Evolutionary conservation across 2,329 filamentous ascomycete genomes (phyloP).

Genomic region (Colletotrichum liriopes): DNA sequence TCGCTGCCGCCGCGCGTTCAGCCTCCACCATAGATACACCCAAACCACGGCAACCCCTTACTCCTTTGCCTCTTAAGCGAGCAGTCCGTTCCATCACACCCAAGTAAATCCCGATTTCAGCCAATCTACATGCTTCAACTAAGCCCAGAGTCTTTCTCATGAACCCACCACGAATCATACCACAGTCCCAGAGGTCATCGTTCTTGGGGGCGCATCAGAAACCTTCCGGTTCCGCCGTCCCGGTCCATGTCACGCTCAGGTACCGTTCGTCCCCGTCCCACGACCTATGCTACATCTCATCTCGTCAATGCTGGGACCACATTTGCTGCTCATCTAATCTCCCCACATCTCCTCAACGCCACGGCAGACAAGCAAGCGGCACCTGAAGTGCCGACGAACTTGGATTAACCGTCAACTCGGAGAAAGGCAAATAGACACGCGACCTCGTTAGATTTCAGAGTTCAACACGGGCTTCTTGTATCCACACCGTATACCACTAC

Average conservation of each 20-base stretch:
- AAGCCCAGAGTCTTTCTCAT: neutral
- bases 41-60: conserved; percentile 8
- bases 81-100: neutral
- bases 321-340: neutral
- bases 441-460: neutral
- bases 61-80: neutral
- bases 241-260: conserved; percentile 13
- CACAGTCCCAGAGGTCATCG: neutral
- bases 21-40: neutral
- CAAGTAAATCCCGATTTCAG: neutral
- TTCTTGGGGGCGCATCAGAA: conserved; percentile 7
- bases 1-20: conserved; percentile 2
- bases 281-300: conserved; percentile 10
- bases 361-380: neutral
- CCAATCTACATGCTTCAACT: conserved; percentile 31
- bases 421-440: neutral
- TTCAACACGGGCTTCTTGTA: neutral
- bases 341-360: neutral
- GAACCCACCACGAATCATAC: conserved; percentile 10
- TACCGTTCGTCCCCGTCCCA: conserved; percentile 9
- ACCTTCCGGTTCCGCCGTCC: conserved; percentile 32
- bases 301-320: neutral
- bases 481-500: neutral
- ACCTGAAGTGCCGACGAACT: neutral
- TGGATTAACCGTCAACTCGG: neutral